A percentile compares a stretch with the other conserved stretches of the same genome.
These are phyloP conservation scores for Elongisporangium undulatum DNA, from an alignment of 352 stramenopile species.

Conservation along the genomic window DNA sequence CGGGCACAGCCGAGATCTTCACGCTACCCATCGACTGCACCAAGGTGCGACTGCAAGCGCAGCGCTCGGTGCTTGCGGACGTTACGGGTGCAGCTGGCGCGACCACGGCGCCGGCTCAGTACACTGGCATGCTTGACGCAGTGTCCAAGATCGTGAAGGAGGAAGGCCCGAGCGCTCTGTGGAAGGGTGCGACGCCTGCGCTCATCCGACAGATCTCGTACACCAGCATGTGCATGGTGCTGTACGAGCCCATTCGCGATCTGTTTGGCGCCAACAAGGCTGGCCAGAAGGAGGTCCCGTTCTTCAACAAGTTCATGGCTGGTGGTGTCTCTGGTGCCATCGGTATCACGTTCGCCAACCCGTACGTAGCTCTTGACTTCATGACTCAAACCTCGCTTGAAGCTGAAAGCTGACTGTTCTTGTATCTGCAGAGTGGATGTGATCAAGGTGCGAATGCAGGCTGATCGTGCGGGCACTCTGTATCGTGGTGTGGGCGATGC, in stretches of 20 bases:
- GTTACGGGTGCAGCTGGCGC: constrained; percentile 13
- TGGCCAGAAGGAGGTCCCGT: constrained; percentile 44
- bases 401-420: neutral
- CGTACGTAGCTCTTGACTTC: constrained; percentile 37
- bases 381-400: too few species aligned
- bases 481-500: constrained; percentile 70
- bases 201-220: constrained; percentile 84
- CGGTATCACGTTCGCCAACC: constrained; percentile 78
- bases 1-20: constrained; percentile 67
- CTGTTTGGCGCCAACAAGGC: constrained; percentile 49
- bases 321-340: constrained; percentile 75
- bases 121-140: constrained; percentile 76
- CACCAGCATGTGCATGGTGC: constrained; percentile 82
- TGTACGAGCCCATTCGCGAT: constrained; percentile 83
- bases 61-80: constrained; percentile 31
- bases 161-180: constrained; percentile 59
- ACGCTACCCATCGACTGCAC: constrained; percentile 86
- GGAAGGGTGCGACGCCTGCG: constrained; percentile 74
- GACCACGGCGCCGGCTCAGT: constrained; percentile 33
- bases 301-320: constrained; percentile 77
- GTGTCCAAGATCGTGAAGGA: constrained; percentile 61
- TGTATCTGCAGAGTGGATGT: constrained; percentile 62
- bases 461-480: constrained; percentile 56
- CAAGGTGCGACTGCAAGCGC: constrained; percentile 80
- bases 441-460: constrained; percentile 88